Evolutionary conservation across 257 asterid genomes (phyloP).

Genomic region (Leonotis leonurus): DNA sequence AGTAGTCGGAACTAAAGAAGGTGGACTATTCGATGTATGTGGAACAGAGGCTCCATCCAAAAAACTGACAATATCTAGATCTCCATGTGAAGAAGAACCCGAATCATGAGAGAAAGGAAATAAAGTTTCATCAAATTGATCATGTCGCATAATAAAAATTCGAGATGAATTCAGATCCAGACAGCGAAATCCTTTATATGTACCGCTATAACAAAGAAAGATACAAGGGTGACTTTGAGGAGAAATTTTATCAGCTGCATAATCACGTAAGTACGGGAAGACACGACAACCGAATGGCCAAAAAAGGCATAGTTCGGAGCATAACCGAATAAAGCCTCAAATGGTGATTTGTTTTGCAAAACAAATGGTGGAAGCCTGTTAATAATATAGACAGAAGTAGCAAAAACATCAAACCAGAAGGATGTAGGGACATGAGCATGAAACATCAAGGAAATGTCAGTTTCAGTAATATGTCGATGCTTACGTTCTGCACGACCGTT

Average conservation of each 20-base stretch:
- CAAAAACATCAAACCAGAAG: not conserved
- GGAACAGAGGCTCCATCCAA: too few relatives aligned
- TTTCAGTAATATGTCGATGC: not conserved
- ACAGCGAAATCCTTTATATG: not conserved
- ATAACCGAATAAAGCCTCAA: too few relatives aligned
- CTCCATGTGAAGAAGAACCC: too few relatives aligned
- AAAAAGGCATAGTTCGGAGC: not conserved
- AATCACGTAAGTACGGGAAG: not conserved
- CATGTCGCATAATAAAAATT: not conserved
- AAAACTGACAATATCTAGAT: too few relatives aligned
- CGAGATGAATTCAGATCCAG: not conserved
- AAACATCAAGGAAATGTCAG: not conserved
- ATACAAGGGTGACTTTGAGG: not conserved
- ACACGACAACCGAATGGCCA: not conserved
- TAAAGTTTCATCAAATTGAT: not conserved
- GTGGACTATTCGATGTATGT: too few relatives aligned
- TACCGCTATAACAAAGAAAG: not conserved
- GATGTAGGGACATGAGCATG: not conserved
- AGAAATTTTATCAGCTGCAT: not conserved
- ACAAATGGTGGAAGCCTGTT: not conserved
- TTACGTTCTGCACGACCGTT: not conserved
- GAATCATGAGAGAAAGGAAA: not conserved
- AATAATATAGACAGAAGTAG: not conserved
- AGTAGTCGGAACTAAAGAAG: too few relatives aligned
- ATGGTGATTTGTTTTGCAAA: not conserved